Base-by-base conservation (phyloP, 345 rosid genomes). In the Eucalyptus cloeziana region DNA sequence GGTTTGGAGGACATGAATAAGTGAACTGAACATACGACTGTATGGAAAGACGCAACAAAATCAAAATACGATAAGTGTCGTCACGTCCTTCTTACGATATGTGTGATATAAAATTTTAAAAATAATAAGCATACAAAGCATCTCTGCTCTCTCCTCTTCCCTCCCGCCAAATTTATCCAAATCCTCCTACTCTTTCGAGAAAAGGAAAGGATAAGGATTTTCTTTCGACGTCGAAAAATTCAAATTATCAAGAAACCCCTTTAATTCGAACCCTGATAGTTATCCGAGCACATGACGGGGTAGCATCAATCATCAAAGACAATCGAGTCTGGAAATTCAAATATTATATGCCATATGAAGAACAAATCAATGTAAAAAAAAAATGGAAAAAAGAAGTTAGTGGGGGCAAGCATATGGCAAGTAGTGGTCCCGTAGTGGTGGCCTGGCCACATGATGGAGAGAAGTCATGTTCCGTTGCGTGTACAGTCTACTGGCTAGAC, bases 261-360 rank as follows among this genome's bases (percentile, higher is more conserved):
- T 30, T 11, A 30, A 62, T 30, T 13, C 16, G 17, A 62, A 62
- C 69, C 69, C 31, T 17, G 8, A 33, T 10, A 25, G 62, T 56
- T 10, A 24, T 19, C 37, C 2, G 0, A n/a, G 40, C 76, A 31
- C 19, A 4, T 0, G 40, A n/a, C 1, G 10, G 9, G 30, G 33
- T 14, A 3, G 5, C 7, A n/a, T 64, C 37, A 4, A 15, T 64
- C 21, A 11, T 5, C 25, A 45, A 45, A 19, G 25, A 1, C 25
- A 5, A 37, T 19, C 27, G 6, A 19, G 81, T 37, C 47, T 2
- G 14, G 37, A 19, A 76, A 19, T 40, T 8, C 27, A 27, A 8
- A 76, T 37, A 10, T 10, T 9, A 10, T 21, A 21, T 37, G 27
- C 7, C 24, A 4, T 10, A 6, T 9, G 83, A 76, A 76, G 25